Base-by-base conservation (phyloP, 129 eudicot species). In the Artemisia tridentata region DNA sequence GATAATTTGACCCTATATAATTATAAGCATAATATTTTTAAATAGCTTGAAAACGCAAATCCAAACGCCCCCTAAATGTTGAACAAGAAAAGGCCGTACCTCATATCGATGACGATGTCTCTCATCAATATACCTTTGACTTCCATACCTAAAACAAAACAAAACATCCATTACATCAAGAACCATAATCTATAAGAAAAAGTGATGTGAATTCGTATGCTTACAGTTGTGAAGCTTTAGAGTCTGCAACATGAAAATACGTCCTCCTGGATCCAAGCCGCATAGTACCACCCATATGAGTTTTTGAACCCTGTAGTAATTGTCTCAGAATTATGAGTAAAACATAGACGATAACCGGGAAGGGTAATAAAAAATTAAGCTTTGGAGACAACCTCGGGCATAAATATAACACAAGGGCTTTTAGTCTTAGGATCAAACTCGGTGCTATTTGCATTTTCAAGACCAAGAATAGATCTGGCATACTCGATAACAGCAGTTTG, bases 201-300 rank as follows among this genome's bases (percentile, higher is more conserved):
- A 38, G 16, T 12, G 10, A 4, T 17, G n/a, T 46, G 15, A 8
- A 8, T 9, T 12, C 46, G 7, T 20, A 49, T 62, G 53, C 97
- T 83, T 80, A 90, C 97, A 90, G 70, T 62, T 81, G 85, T 0
- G 84, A 82, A 77, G 91, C 81, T 87, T 81, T 90, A 70, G 85
- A 85, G 29, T 81, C 79, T 13, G 64, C 51, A 25, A 69, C 84
- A 60, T 85, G 84, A 47, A 90, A 85, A 64, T 80, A 87, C 25
- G 97, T 90, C 69, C 89, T 87, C 84, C 97, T 83, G 38, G 97
- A 87, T 75, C 97, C 97, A n/a, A 90, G 97, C 18, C 97, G 91
- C 97, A 90, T 90, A 14, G 97, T 90, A 59, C 97, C 97, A 60
- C 97, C 97, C 97, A 90, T 90, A 72, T 90, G 97, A 63, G 97